Evolutionary conservation across 1,284 basidiomycete species (phyloP), one percentile per base, ranked within the genome.

Genomic region (Coniophora puteana): DNA sequence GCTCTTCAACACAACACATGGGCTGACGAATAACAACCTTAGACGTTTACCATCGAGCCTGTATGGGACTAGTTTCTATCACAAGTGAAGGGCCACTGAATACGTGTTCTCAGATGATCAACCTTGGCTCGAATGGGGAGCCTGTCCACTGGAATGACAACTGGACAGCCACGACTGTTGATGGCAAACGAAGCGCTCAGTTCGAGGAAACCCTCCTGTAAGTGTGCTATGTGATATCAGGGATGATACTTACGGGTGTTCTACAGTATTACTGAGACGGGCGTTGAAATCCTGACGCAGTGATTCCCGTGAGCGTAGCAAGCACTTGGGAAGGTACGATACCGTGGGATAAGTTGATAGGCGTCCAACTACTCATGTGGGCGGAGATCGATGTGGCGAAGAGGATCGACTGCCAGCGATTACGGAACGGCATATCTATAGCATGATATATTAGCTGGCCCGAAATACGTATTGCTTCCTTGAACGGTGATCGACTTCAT

Each of bases 131-230:
- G 23, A 77, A 73, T 50, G 83, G 78, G 79, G 75, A 75, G 32
- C 74, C 81, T 39, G 69, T 82, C 12, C 89, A 91, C 59, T 92
- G 89, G 89, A 83, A 84, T 18, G 89, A 92, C 61, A 83, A 90
- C 55, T 97, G 94, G 94, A 97, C 93, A 3, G 92, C 93, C 1
- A 89, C 89, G 14, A 98, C 94, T 3, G 63, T 75, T 3, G 93
- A 97, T 63, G 94, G 93, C 22, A 86, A 87, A 59, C 74, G 76
- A 46, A 93, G 88, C 49, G 94, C 94, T 5, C 94, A 98, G 57
- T 97, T 96, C 56, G 94, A 98, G 63, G 94, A 98, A 55, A 96
- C 93, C 1, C 67, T 89, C 29, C 63, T 98, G 86, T 93, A 54
- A 57, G 88, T 73, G 36, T 35, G 28, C 23, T 38, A 39, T n/a